phyloP scores from a whole-genome alignment of 1,139 yeast species.

The Scheffersomyces quercinus region DNA sequence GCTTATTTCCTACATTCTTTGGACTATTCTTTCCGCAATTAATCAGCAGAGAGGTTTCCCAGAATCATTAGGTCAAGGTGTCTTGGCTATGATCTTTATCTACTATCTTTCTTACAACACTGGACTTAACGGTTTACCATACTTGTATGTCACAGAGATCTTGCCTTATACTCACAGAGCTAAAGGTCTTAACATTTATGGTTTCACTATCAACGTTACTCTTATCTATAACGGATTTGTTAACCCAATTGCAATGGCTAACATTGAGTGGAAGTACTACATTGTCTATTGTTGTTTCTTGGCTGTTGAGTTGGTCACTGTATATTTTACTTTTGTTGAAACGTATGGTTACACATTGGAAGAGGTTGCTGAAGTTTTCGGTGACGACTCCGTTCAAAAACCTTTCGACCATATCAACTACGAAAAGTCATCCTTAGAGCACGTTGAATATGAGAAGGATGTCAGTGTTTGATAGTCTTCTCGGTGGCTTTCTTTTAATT shows the following conservation, averaged over 20 bases:
- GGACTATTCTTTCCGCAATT: conserved; percentile 40
- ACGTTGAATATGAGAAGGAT: not conserved
- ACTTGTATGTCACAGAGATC: conserved; percentile 41
- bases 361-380: conserved; percentile 52
- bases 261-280: conserved; percentile 60
- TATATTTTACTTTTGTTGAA: conserved; percentile 48
- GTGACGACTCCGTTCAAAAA: conserved; percentile 23
- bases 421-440: not conserved
- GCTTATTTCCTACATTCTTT: conserved; percentile 38
- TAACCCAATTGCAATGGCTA: conserved; percentile 61
- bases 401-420: not conserved
- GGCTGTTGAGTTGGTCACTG: conserved; percentile 36
- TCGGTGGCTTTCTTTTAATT: not conserved
- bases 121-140: conserved; percentile 44
- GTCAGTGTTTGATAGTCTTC: not conserved
- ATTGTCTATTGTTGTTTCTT: conserved; percentile 50
- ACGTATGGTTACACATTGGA: conserved; percentile 56
- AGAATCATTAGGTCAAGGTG: conserved; percentile 39
- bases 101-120: conserved; percentile 39
- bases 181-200: conserved; percentile 38
- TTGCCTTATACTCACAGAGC: conserved; percentile 48
- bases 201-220: not conserved
- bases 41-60: conserved; percentile 38
- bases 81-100: conserved; percentile 47
- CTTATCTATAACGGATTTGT: conserved; percentile 45